Percentiles rank a stretch among this genome's conserved stretches.
Conservation (phyloP, 2,329 filamentous ascomycete species). For the Aspergillus sp. region DNA sequence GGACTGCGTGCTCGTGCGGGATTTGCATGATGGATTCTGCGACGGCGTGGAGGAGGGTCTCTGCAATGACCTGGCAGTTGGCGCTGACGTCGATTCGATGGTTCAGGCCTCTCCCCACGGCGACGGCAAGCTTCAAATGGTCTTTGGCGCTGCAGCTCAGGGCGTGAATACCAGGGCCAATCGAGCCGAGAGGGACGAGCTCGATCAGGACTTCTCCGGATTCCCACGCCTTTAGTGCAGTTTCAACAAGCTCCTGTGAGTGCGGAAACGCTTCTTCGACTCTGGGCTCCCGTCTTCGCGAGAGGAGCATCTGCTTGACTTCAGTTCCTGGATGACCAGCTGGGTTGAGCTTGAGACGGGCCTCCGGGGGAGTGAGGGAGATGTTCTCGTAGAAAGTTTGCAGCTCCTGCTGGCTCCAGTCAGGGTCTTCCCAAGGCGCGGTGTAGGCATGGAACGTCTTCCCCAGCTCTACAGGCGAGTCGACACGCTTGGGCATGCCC, state of each 20-base stretch:
- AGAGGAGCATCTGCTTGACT: slow-evolving; percentile 43
- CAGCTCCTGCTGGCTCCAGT: slow-evolving; percentile 54
- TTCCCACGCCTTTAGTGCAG: slow-evolving; percentile 35
- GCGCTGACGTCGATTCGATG: slow-evolving; percentile 33
- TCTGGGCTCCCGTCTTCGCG: slow-evolving; percentile 36
- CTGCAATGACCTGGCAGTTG: slow-evolving; percentile 40
- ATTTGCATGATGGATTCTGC: slow-evolving; percentile 35
- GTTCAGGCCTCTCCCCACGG: slow-evolving; percentile 30
- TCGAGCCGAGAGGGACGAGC: slow-evolving; percentile 32
- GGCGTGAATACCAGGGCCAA: slow-evolving; percentile 37
- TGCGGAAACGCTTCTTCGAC: slow-evolving; percentile 48
- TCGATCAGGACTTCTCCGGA: slow-evolving; percentile 32
- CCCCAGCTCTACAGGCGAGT: slow-evolving; percentile 33
- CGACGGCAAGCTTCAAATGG: slow-evolving; percentile 31
- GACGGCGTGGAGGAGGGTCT: slow-evolving; percentile 39
- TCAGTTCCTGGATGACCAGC: slow-evolving; percentile 45
- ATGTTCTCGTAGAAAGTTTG: slow-evolving; percentile 47
- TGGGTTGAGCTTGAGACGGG: slow-evolving; percentile 44
- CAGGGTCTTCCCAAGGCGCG: slow-evolving; percentile 43
- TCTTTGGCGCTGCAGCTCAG: slow-evolving; percentile 31
- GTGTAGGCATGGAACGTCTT: slow-evolving; percentile 46
- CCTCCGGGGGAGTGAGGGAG: slow-evolving; percentile 40
- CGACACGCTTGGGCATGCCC: slow-evolving; percentile 45
- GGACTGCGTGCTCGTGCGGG: slow-evolving; percentile 37
- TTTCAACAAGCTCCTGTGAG: slow-evolving; percentile 33